These are phyloP conservation scores for Hyphodiscus sp. DNA, from an alignment of 2,329 filamentous ascomycete species.

Conservation along the genomic window DNA sequence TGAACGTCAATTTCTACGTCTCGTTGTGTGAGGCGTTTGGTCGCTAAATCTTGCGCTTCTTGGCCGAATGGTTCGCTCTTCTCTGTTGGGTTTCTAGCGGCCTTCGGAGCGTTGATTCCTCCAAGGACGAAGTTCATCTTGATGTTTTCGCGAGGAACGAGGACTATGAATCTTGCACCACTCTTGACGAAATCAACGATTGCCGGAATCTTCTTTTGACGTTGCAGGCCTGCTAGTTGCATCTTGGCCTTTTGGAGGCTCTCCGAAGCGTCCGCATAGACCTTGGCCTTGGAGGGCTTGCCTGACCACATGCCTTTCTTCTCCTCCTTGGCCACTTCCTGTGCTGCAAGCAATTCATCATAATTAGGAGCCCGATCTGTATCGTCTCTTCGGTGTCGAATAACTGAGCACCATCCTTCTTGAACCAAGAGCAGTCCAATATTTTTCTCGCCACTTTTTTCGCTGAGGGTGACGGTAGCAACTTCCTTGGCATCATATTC, in stretches of 20 bases:
- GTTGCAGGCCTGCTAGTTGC: slow-evolving; percentile 77
- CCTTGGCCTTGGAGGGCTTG: slow-evolving; percentile 76
- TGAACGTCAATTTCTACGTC: slow-evolving; percentile 95
- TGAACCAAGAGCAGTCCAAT: slow-evolving; percentile 81
- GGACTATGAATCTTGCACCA: slow-evolving; percentile 86
- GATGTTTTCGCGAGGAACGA: slow-evolving; percentile 86
- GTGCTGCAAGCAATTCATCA: slow-evolving; percentile 75
- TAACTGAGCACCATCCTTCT: slow-evolving; percentile 87
- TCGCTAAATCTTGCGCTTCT: slow-evolving; percentile 88
- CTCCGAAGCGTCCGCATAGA: slow-evolving; percentile 86
- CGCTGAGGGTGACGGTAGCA: slow-evolving; percentile 75
- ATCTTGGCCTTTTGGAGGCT: slow-evolving; percentile 92
- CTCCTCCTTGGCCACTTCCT: slow-evolving; percentile 76
- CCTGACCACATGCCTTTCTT: slow-evolving; percentile 93
- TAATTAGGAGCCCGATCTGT: slow-evolving; percentile 91
- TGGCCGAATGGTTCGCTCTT: slow-evolving; percentile 89
- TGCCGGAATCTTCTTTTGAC: slow-evolving; percentile 87
- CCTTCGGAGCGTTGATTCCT: slow-evolving; percentile 84
- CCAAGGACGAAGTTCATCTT: slow-evolving; percentile 94
- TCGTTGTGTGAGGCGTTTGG: slow-evolving; percentile 81
- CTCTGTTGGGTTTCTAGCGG: slow-evolving; percentile 71
- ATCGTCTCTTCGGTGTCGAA: slow-evolving; percentile 91
- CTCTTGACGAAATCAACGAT: slow-evolving; percentile 97
- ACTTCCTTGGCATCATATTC: slow-evolving; percentile 94
- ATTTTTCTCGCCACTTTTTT: slow-evolving; percentile 89